Evolutionary conservation across 1,139 yeast genomes (phyloP).

Genomic region (Tardiomyces digboiensis): DNA sequence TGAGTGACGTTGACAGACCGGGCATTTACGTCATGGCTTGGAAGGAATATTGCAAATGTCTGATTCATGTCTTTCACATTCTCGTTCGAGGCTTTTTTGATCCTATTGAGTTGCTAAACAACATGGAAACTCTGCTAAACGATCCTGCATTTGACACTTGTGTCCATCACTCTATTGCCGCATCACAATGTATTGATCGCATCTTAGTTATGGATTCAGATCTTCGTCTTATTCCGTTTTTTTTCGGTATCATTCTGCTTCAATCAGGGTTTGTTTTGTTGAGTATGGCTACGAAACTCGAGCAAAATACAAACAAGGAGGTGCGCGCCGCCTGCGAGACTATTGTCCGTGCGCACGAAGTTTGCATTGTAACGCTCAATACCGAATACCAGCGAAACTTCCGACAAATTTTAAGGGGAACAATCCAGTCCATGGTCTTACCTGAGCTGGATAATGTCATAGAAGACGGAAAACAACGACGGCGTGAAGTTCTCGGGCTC

Average conservation of each 20-base stretch:
- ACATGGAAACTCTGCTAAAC: not conserved
- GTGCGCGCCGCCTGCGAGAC: constrained; percentile 21
- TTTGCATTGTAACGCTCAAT: constrained; percentile 24
- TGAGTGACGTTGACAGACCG: not conserved
- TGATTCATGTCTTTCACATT: constrained; percentile 13
- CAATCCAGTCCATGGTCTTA: not conserved
- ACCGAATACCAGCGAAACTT: constrained; percentile 26
- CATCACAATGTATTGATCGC: constrained; percentile 18
- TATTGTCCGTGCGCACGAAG: constrained; percentile 26
- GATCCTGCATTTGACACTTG: constrained; percentile 13
- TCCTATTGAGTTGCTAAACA: constrained; percentile 11
- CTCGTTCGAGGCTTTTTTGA: constrained; percentile 15
- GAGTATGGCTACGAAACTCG: constrained; percentile 13
- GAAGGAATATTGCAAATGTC: constrained; percentile 12
- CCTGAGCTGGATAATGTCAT: not conserved
- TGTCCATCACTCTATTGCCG: constrained; percentile 19
- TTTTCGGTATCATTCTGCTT: constrained; percentile 23
- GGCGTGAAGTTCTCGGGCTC: not conserved
- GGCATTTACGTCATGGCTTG: constrained; percentile 6
- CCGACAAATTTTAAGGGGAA: constrained; percentile 12
- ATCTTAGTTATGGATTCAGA: constrained; percentile 23
- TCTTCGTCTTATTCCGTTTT: constrained; percentile 24
- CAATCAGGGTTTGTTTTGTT: constrained; percentile 20
- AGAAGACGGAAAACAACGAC: not conserved
- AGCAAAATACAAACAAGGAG: constrained; percentile 10